These are phyloP conservation scores for Pachysandra terminalis DNA, from an alignment of 164 flowering plant species.

Conservation along the genomic window DNA sequence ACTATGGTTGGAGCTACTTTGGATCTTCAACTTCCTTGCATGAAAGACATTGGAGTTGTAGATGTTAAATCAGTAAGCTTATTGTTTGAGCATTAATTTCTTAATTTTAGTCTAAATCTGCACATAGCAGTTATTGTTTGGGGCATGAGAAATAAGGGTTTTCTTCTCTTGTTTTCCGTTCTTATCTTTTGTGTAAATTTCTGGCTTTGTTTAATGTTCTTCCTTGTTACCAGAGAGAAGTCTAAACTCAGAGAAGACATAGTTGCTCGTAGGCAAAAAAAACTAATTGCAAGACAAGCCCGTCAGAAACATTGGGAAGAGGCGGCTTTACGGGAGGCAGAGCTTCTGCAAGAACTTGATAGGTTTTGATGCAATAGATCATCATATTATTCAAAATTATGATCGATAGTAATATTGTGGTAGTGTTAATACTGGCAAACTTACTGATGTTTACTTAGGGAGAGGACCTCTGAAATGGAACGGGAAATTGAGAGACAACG, in stretches of 20 bases:
- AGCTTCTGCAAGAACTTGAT: conserved; percentile 75
- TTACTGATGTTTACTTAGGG: conserved; percentile 38
- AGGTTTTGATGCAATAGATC: conserved; percentile 38
- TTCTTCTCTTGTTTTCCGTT: not conserved
- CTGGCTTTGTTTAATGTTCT: not conserved
- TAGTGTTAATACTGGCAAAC: conserved; percentile 1
- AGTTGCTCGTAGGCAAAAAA: conserved; percentile 66
- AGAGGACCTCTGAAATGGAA: conserved; percentile 61
- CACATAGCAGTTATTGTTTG: not conserved
- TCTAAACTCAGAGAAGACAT: conserved; percentile 70
- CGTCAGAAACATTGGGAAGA: conserved; percentile 78
- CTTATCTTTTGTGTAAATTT: conserved; percentile 4
- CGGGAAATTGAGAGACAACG: conserved; percentile 83
- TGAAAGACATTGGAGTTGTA: not conserved
- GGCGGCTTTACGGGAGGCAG: conserved; percentile 71
- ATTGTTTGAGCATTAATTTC: not conserved
- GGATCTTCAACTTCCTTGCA: not conserved
- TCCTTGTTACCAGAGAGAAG: conserved; percentile 55
- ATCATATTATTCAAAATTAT: not conserved
- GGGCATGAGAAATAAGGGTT: not conserved
- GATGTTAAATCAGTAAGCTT: not conserved
- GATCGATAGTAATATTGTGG: not conserved
- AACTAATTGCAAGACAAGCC: conserved; percentile 48
- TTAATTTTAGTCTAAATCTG: not conserved
- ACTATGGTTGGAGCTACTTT: not conserved